Base-by-base conservation (phyloP, 257 asterid genomes). In the Pogostemon cablin region DNA sequence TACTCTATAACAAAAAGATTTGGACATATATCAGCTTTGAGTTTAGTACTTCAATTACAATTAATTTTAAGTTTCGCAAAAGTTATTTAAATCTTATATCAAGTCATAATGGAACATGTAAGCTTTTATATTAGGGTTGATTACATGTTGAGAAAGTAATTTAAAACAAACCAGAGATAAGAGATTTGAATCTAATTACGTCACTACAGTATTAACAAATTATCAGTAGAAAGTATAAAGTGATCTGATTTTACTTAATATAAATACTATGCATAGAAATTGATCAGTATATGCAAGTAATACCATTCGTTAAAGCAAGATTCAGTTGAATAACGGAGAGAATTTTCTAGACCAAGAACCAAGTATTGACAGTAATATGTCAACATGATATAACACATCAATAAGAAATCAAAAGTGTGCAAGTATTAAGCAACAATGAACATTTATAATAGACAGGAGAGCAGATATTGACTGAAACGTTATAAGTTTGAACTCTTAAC, bases 251-350 rank as follows among this genome's bases (percentile, higher is more conserved):
- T 37, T 53, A 53, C 7, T 20, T 15, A 53, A 53, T 53, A 10
- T 40, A 15, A 53, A 53, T 53, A 53, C 7, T 35, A 20, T 20
- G 25, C 59, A 53, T 53, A 53, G 59, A 53, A 9, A 6, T 52
- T 48, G 61, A 49, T 53, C 1, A 15, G 40, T 41, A 17, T 66
- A 68, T 67, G 48, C 25, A 32, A 46, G 55, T 57, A 40, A 37
- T 69, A 48, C 8, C 25, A 35, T 41, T 61, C 44, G 72, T 5
- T 34, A 57, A 67, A 65, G 68, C 60, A 59, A 67, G 61, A 58
- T 40, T 43, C 42, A 44, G 7, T 39, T 56, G 54, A 65, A 61
- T 54, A 64, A 62, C 17, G 57, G 62, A 32, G 68, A 20, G 40
- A 59, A 64, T 65, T 12, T 46, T 12, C 48, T 43, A 48, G 68